phyloP scores from a whole-genome alignment of 768 basidiomycete genomes.

The Trichaptum fuscoviolaceum region DNA sequence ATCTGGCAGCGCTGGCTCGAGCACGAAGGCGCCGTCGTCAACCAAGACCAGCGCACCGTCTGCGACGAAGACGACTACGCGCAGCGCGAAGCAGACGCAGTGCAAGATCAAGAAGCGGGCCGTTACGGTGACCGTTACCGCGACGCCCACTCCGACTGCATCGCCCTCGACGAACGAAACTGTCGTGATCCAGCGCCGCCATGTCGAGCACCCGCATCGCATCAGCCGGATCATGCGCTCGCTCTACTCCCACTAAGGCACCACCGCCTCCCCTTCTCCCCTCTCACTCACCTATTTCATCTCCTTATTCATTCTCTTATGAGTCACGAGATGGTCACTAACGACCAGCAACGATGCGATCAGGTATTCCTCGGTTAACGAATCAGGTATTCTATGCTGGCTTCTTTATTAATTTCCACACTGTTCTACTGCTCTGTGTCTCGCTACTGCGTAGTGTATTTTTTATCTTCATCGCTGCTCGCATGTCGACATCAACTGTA shows the following conservation, averaged over 20 bases:
- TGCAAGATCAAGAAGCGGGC: background rate
- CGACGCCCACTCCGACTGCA: background rate
- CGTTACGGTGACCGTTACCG: constrained; percentile 1
- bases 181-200: background rate
- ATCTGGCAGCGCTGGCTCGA: background rate
- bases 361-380: constrained; percentile 1
- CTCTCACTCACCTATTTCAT: background rate
- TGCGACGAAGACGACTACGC: background rate
- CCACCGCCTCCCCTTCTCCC: background rate
- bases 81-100: background rate
- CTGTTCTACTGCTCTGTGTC: background rate
- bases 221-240: background rate
- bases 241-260: background rate
- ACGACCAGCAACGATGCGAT: constrained; percentile 1
- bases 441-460: background rate
- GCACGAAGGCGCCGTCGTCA: background rate
- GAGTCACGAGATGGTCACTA: background rate
- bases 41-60: background rate
- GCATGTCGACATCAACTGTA: background rate
- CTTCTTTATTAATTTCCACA: background rate
- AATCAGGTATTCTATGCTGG: background rate
- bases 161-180: background rate
- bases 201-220: background rate
- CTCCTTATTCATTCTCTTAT: background rate
- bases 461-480: background rate